Percentiles rank a stretch among this genome's conserved stretches.
phyloP scores from a whole-genome alignment of 2,329 filamentous ascomycete genomes.

The Whalleya microplaca region DNA sequence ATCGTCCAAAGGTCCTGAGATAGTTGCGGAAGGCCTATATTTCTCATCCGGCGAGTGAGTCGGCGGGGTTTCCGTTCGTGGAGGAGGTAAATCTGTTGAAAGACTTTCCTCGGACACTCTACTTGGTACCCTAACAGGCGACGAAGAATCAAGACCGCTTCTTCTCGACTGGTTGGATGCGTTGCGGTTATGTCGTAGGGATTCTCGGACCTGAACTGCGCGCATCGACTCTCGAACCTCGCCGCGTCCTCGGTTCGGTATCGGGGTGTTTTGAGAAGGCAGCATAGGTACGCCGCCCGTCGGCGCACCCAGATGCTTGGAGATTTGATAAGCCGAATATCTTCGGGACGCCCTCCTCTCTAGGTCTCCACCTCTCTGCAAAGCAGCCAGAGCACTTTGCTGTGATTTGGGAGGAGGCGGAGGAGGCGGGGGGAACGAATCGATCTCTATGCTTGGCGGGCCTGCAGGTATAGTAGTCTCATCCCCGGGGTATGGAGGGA shows the following conservation, averaged over 20 bases:
- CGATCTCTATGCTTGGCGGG: constrained; percentile 57
- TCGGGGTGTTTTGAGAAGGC: constrained; percentile 78
- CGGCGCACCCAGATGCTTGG: constrained; percentile 84
- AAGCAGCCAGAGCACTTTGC: constrained; percentile 85
- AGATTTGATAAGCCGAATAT: constrained; percentile 96
- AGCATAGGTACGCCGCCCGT: constrained; percentile 85
- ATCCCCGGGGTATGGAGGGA: constrained; percentile 71
- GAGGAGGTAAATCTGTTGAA: constrained; percentile 32
- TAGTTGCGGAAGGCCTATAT: constrained; percentile 58
- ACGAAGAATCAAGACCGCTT: constrained; percentile 56
- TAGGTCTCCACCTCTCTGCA: constrained; percentile 90
- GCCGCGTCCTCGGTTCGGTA: constrained; percentile 79
- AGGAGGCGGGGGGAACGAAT: constrained; percentile 73
- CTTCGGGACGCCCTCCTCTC: constrained; percentile 89
- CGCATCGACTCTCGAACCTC: constrained; percentile 86
- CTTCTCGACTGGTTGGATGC: constrained; percentile 50
- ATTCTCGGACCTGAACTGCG: constrained; percentile 60
- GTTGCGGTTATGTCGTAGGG: constrained; percentile 53
- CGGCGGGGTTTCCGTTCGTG: constrained; percentile 47
- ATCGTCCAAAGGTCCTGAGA: constrained; percentile 61
- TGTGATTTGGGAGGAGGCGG: constrained; percentile 81
- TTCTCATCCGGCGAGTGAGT: constrained; percentile 70
- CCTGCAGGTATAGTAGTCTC: constrained; percentile 54
- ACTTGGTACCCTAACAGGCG: constrained; percentile 60
- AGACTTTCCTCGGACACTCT: constrained; percentile 66